phyloP scores from a whole-genome alignment of 1,139 yeast species.

The Zygoascus sp. region DNA sequence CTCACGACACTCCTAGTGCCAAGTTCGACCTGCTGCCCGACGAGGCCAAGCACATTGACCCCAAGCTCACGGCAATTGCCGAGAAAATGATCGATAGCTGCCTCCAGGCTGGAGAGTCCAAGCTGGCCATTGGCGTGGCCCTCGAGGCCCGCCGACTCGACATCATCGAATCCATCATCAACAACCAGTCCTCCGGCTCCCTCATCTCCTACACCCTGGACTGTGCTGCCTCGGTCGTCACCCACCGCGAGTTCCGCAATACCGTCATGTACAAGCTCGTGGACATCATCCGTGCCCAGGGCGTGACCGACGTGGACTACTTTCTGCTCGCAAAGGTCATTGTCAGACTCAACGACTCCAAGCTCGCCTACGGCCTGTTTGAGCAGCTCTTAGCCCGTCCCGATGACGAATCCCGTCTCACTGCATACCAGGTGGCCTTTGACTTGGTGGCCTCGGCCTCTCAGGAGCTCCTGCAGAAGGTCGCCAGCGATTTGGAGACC shows the following conservation, averaged over 20 bases:
- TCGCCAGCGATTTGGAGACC: slow-evolving; percentile 45
- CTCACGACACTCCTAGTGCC: slow-evolving; percentile 40
- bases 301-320: slow-evolving; percentile 55
- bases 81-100: slow-evolving; percentile 86
- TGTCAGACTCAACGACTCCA: slow-evolving; percentile 77
- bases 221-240: slow-evolving; percentile 64
- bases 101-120: slow-evolving; percentile 62
- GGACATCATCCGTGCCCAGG: slow-evolving; percentile 51
- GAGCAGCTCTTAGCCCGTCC: slow-evolving; percentile 45
- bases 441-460: slow-evolving; percentile 90
- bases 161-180: slow-evolving; percentile 61
- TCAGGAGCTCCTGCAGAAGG: slow-evolving; percentile 77
- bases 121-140: slow-evolving; percentile 85
- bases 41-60: slow-evolving; percentile 43
- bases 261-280: slow-evolving; percentile 62
- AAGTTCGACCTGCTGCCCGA: slow-evolving; percentile 20
- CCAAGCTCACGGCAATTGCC: slow-evolving; percentile 62
- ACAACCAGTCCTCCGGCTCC: slow-evolving; percentile 31
- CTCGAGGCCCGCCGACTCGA: slow-evolving; percentile 86
- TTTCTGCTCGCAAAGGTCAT: slow-evolving; percentile 76
- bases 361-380: slow-evolving; percentile 65
- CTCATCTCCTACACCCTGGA: slow-evolving; percentile 72
- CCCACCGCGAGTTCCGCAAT: slow-evolving; percentile 61
- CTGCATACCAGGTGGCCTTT: slow-evolving; percentile 92
- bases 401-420: slow-evolving; percentile 37